phyloP scores from a whole-genome alignment of 225 moss, liverwort and hornwort genomes.

The Climacium dendroides region DNA sequence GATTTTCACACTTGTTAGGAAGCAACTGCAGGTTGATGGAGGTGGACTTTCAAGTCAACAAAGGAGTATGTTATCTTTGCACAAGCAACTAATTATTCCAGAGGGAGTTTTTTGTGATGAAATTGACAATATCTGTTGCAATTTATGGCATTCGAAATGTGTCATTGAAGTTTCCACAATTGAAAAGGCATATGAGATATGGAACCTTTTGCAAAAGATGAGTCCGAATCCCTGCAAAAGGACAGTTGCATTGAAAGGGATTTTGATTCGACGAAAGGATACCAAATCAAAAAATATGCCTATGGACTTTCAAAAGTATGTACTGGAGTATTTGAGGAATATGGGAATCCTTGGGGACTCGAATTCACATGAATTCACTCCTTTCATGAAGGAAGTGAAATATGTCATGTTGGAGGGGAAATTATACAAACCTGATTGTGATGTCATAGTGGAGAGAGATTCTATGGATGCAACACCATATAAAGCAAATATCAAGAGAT shows the following conservation, averaged over 20 bases:
- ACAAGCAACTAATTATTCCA: fast-evolving
- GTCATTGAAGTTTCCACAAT: neutral
- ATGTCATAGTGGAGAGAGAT: too few species aligned
- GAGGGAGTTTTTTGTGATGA: neutral
- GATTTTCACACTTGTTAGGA: too few species aligned
- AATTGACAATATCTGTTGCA: neutral
- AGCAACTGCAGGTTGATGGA: too few species aligned
- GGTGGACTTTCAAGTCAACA: too few species aligned
- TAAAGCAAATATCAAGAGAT: neutral
- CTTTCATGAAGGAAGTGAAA: too few species aligned
- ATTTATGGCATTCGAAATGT: neutral
- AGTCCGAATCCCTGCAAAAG: fast-evolving
- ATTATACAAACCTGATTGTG: too few species aligned
- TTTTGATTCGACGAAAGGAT: neutral
- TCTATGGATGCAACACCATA: neutral
- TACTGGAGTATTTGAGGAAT: neutral
- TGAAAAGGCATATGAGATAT: neutral
- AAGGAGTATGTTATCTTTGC: neutral
- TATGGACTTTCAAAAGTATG: fast-evolving
- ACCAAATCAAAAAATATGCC: neutral
- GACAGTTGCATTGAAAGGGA: neutral
- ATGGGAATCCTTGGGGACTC: too few species aligned
- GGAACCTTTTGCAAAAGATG: neutral
- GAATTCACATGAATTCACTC: too few species aligned
- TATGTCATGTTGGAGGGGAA: too few species aligned